Base-by-base conservation (phyloP, 495 filamentous ascomycete genomes). In the Penicillium arizonense region DNA sequence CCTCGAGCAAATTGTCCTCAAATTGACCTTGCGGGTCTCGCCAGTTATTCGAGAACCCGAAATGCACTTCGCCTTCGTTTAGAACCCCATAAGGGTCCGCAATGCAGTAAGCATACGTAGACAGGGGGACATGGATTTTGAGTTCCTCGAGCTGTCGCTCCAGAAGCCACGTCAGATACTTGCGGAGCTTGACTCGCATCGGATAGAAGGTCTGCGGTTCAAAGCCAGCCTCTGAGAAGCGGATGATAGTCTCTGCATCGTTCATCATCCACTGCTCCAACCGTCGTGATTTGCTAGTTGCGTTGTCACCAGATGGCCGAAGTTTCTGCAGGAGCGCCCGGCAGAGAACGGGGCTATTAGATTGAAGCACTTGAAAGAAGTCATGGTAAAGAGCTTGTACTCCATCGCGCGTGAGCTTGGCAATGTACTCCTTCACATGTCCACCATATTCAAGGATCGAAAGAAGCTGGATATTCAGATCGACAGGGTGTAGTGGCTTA, bases 31-130 rank as follows among this genome's bases (percentile, higher is more conserved):
- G 63, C 35, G 85, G 84, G 48, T 82, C 84, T 13, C 58, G 61
- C 75, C 72, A 77, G 36, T 73, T 69, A 0, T 69, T 78, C 0
- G 93, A 96, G 55, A 97, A 93, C 7, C 82, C 81, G 10, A 97
- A 67, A 47, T 93, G 89, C 3, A 96, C 78, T 56, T 96, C 89
- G 34, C 86, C 80, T 52, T 87, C 83, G 39, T 84, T 75, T 0
- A 97, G 73, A 0, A 89, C 73, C 0, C 79, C 83, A 24, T 78
- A 79, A 5, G 90, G 90, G 69, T 97, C 93, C 1, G 89, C 84
- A 18, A 95, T 82, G 70, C 93, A 95, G 59, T 83, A 90, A 0
- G 87, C 77, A 60, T 87, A 87, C 0, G 90, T 87, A 0, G 91
- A 94, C n/a, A 81, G 74, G 0, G 81, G 83, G 7, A 96, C 76